These are phyloP conservation scores for Euphorbia corollata DNA, from an alignment of 441 rosid species.

Conservation along the genomic window DNA sequence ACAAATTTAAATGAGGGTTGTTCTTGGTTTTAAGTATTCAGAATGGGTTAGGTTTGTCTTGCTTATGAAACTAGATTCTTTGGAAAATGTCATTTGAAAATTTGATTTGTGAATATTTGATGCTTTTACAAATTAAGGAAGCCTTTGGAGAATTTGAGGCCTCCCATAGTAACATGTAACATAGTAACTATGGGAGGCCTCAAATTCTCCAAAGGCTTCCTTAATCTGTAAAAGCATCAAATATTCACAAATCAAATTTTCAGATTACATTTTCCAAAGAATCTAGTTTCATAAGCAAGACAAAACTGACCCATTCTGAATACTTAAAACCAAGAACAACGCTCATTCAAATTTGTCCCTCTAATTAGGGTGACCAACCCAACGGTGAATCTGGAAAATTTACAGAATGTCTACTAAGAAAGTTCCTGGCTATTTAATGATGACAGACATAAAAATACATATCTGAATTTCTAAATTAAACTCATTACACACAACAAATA, in stretches of 20 bases:
- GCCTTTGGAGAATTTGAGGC: conserved; percentile 69
- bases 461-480: background rate
- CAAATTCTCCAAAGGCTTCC: conserved; percentile 69
- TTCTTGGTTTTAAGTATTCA: conserved; percentile 78
- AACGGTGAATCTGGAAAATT: conserved; percentile 35
- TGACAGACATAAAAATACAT: background rate
- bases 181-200: no score
- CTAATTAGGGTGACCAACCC: conserved; percentile 50
- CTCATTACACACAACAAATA: no score
- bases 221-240: conserved; percentile 39
- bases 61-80: background rate
- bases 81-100: background rate
- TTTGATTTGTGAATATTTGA: conserved; percentile 16
- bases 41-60: conserved; percentile 72
- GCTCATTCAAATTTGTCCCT: conserved; percentile 50
- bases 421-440: background rate
- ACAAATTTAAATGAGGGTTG: conserved; percentile 51
- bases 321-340: conserved; percentile 81
- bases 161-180: no score
- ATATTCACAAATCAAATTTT: conserved; percentile 11
- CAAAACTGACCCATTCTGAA: conserved; percentile 82
- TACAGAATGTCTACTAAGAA: conserved; percentile 10
- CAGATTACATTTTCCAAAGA: background rate
- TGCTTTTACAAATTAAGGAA: conserved; percentile 52
- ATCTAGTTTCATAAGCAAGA: background rate